phyloP scores from a whole-genome alignment of 2,329 filamentous ascomycete genomes.

The Pestalotiopsis sp. region DNA sequence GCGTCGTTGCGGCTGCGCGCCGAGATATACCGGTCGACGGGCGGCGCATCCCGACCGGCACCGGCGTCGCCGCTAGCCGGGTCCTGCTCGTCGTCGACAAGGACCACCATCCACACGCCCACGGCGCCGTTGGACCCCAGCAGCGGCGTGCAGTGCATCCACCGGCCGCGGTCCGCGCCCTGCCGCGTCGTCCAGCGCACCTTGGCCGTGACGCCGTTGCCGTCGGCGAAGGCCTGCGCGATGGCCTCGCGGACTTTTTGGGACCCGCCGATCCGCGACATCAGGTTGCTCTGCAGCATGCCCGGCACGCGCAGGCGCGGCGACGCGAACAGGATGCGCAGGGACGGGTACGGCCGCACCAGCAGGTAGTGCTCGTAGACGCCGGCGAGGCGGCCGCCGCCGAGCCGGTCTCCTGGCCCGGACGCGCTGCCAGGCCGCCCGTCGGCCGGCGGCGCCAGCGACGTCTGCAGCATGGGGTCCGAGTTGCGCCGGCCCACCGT shows the following conservation, averaged over 20 bases:
- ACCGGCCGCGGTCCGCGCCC: constrained; percentile 63
- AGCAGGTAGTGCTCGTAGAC: constrained; percentile 63
- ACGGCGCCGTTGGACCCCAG: constrained; percentile 68
- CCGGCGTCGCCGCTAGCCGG: constrained; percentile 9
- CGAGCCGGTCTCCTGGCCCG: constrained; percentile 30
- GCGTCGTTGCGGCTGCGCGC: neutral
- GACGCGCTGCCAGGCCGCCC: constrained; percentile 43
- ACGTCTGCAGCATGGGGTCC: constrained; percentile 15
- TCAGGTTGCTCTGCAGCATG: constrained; percentile 64
- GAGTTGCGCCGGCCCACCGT: constrained; percentile 20
- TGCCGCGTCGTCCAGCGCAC: constrained; percentile 66
- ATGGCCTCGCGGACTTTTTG: constrained; percentile 50
- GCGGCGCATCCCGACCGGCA: constrained; percentile 24
- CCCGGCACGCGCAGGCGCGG: constrained; percentile 69
- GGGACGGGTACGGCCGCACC: constrained; percentile 65
- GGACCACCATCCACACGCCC: constrained; percentile 78
- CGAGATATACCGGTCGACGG: constrained; percentile 22
- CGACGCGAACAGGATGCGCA: constrained; percentile 71
- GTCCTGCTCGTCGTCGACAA: constrained; percentile 65
- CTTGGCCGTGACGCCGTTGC: constrained; percentile 74
- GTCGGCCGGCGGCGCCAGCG: constrained; percentile 18
- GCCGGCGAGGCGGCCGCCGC: constrained; percentile 39
- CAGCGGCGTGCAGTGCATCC: constrained; percentile 79
- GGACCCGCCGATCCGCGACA: constrained; percentile 56
- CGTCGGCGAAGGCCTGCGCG: constrained; percentile 64